Base-by-base conservation (phyloP, 2,329 filamentous ascomycete species). In the Corniculantispora saksenae region DNA sequence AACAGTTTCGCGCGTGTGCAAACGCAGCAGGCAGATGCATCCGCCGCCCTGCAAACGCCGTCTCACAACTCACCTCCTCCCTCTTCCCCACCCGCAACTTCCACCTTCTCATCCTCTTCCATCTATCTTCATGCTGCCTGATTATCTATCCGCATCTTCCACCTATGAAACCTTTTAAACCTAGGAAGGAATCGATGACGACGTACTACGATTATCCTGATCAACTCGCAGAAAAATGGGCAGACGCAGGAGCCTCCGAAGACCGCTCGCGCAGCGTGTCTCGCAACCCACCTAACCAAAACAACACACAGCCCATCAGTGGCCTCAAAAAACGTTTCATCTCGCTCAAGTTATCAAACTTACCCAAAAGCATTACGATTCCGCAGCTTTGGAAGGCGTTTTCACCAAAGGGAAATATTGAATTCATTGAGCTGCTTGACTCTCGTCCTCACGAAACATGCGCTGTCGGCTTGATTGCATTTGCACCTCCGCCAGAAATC, bases 391-490 rank as follows among this genome's bases (percentile, higher is more conserved):
- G 83, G 73, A 71, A 78, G 2, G 81, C 81, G 21, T 85, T 92
- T 67, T 73, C 76, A 1, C 66, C 70, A 0, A 78, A 86, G 65
- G 88, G 89, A 1, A 77, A 76, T 7, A 80, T 92, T 15, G 75
- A 75, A 3, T 83, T 77, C 43, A 84, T 91, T 43, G 85, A 90
- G 17, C 77, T 91, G 1, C 82, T 79, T 57, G 81, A 85, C 2
- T 25, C n/a, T 8, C n/a, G 53, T 12, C 32, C 35, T 8, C 59
- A 55, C 71, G 78, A 57, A 66, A 69, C 7, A 67, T 76, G 35
- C 77, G 83, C n/a, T 9, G 25, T 10, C 3, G 64, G 32, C 65
- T 76, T 29, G 72, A 75, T 91, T 40, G 79, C 78, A 2, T 90
- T 91, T 67, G 83, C 81, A 72, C 87, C 88, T 0, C 84, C 86